Evolutionary conservation across 2,329 filamentous ascomycete species (phyloP).

Genomic region (Hypoxylon sp.): DNA sequence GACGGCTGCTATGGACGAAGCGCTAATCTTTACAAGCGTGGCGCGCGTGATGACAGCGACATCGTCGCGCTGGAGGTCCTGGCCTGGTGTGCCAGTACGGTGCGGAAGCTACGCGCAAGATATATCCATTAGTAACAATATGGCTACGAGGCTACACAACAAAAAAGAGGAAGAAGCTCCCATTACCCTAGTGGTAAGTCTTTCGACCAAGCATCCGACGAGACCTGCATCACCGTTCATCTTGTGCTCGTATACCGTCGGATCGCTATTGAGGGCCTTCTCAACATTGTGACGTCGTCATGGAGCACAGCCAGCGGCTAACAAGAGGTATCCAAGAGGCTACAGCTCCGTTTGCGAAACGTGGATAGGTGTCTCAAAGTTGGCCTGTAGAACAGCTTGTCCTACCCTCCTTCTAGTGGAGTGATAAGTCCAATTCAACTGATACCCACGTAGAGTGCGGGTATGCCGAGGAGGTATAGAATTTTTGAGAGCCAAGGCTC

Average conservation of each 20-base stretch:
- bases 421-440: constrained; percentile 13
- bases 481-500: constrained; percentile 12
- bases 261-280: constrained; percentile 51
- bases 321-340: constrained; percentile 20
- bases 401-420: constrained; percentile 34
- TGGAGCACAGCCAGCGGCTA: constrained; percentile 43
- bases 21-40: constrained; percentile 73
- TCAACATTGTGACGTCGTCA: constrained; percentile 56
- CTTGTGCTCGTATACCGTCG: constrained; percentile 55
- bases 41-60: constrained; percentile 72
- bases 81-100: constrained; percentile 70
- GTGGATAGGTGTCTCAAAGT: constrained; percentile 37
- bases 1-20: constrained; percentile 66
- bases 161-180: constrained; percentile 18
- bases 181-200: constrained; percentile 72
- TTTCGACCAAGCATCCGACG: constrained; percentile 74
- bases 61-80: constrained; percentile 73
- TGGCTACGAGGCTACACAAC: constrained; percentile 27
- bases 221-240: constrained; percentile 74
- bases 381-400: constrained; percentile 31
- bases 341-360: constrained; percentile 38
- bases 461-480: constrained; percentile 10
- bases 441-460: constrained; percentile 14
- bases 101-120: constrained; percentile 69
- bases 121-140: constrained; percentile 40